Evolutionary conservation across 164 flowering plant genomes (phyloP).

Genomic region (Chimonanthus praecox): DNA sequence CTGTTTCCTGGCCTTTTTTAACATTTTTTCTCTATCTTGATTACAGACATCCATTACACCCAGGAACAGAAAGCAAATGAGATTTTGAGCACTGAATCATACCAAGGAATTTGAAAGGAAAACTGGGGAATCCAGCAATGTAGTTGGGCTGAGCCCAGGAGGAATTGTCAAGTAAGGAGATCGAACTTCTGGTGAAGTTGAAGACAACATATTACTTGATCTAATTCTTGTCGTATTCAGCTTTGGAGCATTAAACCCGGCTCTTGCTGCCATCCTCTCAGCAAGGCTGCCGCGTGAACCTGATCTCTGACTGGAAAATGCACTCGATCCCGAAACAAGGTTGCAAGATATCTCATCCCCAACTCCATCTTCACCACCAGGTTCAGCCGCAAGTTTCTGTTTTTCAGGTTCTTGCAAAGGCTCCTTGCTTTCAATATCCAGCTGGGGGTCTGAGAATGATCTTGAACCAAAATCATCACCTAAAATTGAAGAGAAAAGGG

Average conservation of each 20-base stretch:
- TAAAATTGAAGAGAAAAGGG: conserved; percentile 40
- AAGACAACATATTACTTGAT: conserved; percentile 31
- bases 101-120: conserved; percentile 80
- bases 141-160: conserved; percentile 79
- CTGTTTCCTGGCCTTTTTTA: background rate
- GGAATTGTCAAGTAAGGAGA: conserved; percentile 74
- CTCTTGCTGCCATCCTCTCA: conserved; percentile 80
- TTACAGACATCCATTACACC: background rate
- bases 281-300: conserved; percentile 48
- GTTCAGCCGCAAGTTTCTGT: conserved; percentile 11
- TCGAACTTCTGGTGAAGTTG: conserved; percentile 31
- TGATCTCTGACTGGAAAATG: conserved; percentile 29
- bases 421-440: conserved; percentile 21
- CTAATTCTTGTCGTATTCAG: conserved; percentile 57
- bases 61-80: background rate
- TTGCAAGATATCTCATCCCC: conserved; percentile 14
- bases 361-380: conserved; percentile 7
- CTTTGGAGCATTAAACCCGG: conserved; percentile 77
- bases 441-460: conserved; percentile 20
- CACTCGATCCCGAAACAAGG: conserved; percentile 17
- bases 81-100: conserved; percentile 14
- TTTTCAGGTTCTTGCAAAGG: conserved; percentile 18
- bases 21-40: background rate
- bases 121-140: conserved; percentile 82
- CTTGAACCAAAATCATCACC: conserved; percentile 36